Base-by-base conservation (phyloP, 2,329 filamentous ascomycete genomes). In the Calycina marina region DNA sequence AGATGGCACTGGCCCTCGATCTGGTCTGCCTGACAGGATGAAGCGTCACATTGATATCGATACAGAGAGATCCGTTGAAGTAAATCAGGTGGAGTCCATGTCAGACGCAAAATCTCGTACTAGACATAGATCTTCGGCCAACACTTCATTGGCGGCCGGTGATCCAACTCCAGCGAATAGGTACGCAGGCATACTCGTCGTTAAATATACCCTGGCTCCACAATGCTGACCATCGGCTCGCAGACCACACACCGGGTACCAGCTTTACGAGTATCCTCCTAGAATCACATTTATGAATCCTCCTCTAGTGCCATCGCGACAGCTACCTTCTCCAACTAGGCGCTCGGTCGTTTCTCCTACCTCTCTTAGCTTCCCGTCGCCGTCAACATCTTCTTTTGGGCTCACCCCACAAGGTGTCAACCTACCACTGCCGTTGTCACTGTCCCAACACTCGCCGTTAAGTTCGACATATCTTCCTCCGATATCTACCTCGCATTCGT, bases 251-350 rank as follows among this genome's bases (percentile, higher is more conserved):
- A 8, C 28, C 30, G 22, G 41, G 45, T 6, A 30, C 30, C 8
- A 27, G 20, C 20, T 22, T 2, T 8, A 22, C n/a, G 20, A 22
- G n/a, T 8, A 40, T 11, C 38, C 29, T 15, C 39, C 28, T 15
- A 41, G 39, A 31, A 25, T 37, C 3, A 43, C 44, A 6, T 41
- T 36, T 14, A 51, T 53, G 50, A 47, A 51, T 30, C 49, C 46
- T 26, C 49, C 48, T 8, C 20, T 8, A 9, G 20, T n/a, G n/a
- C 39, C 43, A n/a, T 44, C 36, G 30, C 44, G 46, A n/a, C 50
- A 52, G 15, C 35, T 51, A 17, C 43, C 46, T 13, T 50, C 50
- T n/a, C 48, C 50, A 25, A 46, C 50, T 14, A 43, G 46, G 12
- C 43, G 49, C 18, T 44, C 49, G 10, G 35, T 51, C 4, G 37